Base-by-base conservation (phyloP, 1,139 yeast species). In the Suhomyces atakaporum region DNA sequence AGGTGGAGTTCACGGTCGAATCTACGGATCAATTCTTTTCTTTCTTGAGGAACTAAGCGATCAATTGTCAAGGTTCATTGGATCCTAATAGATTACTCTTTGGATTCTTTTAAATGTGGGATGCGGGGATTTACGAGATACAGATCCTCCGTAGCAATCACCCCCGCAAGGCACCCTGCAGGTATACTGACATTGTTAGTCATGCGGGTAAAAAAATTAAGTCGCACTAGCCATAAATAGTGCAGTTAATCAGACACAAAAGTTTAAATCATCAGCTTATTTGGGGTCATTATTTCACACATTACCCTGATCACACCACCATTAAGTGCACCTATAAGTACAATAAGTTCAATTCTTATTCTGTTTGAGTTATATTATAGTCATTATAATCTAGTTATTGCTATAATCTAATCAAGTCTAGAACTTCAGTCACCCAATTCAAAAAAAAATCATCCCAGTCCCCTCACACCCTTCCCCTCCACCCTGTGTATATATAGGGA, bases 211-310 rank as follows among this genome's bases (percentile, higher is more conserved):
- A 6, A 6, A 6, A 5, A 18, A 6, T 8, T 18, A 15, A 27
- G 14, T 12, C 27, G 31, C 30, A 27, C 35, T 27, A 32, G 35
- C 22, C 35, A 22, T n/a, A n/a, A 27, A 27, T 27, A 23, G 35
- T 32, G 23, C 35, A 15, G 30, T 15, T 20, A 16, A 25, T 11
- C 25, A n/a, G 20, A n/a, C 33, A 31, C 39, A 35, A 35, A 35
- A 31, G 26, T 26, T 9, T 14, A 32, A n/a, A 32, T 27, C 35
- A 33, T 33, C 36, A 33, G 25, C 27, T 20, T 29, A 34, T 28
- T 33, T 21, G 10, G 20, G 35, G 39, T 36, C 39, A 36, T 30
- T 36, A 36, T 31, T 35, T 36, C 39, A 36, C 39, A 31, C 39
- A 31, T 36, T 36, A 31, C 39, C 31, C 19, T 29, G 29, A 36